Evolutionary conservation across 805 yeast genomes (phyloP).

Genomic region (Lipomyces yamanashiensis): DNA sequence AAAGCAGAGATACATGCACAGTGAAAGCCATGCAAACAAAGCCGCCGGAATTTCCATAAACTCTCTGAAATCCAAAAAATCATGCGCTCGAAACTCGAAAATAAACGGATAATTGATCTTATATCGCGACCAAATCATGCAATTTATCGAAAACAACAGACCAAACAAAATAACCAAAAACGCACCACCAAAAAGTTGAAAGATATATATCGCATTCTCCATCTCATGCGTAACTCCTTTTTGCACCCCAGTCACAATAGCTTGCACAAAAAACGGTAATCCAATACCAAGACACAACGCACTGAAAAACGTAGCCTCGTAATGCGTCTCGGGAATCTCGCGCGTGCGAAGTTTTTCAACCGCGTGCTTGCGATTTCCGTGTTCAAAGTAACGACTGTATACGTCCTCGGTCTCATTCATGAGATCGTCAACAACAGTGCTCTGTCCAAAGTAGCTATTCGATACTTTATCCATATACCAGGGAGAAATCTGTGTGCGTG

Average conservation of each 20-base stretch:
- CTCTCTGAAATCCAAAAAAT: conserved; percentile 68
- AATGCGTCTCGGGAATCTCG: conserved; percentile 47
- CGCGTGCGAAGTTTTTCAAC: conserved; percentile 68
- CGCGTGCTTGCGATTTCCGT: conserved; percentile 71
- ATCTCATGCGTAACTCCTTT: conserved; percentile 43
- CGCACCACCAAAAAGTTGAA: conserved; percentile 95
- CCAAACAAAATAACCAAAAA: conserved; percentile 65
- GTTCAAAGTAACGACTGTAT: conserved; percentile 67
- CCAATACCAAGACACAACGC: conserved; percentile 76
- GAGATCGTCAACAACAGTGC: conserved; percentile 70
- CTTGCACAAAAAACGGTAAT: conserved; percentile 67
- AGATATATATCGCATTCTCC: conserved; percentile 62
- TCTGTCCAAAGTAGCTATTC: conserved; percentile 60
- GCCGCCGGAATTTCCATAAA: conserved; percentile 67
- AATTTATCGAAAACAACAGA: conserved; percentile 67
- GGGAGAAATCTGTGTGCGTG: conserved; percentile 51
- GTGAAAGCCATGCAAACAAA: conserved; percentile 58
- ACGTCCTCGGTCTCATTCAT: conserved; percentile 67
- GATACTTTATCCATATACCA: conserved; percentile 64
- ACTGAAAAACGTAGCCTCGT: conserved; percentile 55
- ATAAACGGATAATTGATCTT: conserved; percentile 90
- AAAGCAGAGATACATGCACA: conserved; percentile 79
- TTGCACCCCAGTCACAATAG: conserved; percentile 57
- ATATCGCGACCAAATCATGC: conserved; percentile 70
- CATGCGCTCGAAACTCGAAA: conserved; percentile 79